Conservation (phyloP, 2,329 filamentous ascomycete species). For the Talaromyces pinophilus region DNA sequence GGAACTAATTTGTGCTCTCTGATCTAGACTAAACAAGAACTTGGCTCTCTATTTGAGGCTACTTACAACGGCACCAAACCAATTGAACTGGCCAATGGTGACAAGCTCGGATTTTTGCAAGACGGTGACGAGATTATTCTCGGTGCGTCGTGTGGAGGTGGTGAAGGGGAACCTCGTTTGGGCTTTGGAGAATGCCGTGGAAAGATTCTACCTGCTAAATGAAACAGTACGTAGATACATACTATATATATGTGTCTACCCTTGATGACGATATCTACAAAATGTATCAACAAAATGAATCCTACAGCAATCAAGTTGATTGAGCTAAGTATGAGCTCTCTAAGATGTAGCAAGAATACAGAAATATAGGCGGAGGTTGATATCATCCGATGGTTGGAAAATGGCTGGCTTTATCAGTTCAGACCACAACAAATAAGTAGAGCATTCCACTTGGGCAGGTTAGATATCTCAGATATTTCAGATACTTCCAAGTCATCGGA, state of each 20-base stretch:
- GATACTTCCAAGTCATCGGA: not conserved
- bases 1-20: not conserved
- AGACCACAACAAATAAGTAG: too few relatives aligned
- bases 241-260: not conserved
- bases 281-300: too few relatives aligned
- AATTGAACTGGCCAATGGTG: slow-evolving; percentile 24
- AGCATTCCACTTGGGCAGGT: too few relatives aligned
- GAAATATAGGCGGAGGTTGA: too few relatives aligned
- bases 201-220: slow-evolving; percentile 24
- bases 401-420: too few relatives aligned
- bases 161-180: slow-evolving; percentile 28
- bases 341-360: too few relatives aligned
- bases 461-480: not conserved
- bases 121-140: slow-evolving; percentile 35
- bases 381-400: too few relatives aligned
- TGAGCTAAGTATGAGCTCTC: too few relatives aligned
- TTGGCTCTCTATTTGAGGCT: slow-evolving; percentile 34
- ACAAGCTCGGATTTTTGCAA: slow-evolving; percentile 28
- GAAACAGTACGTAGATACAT: not conserved
- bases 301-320: too few relatives aligned
- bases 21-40: slow-evolving; percentile 21
- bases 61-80: slow-evolving; percentile 31
- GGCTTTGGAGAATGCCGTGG: slow-evolving; percentile 37
- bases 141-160: slow-evolving; percentile 28
- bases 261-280: not conserved